A percentile compares a stretch with the other conserved stretches of the same genome.
Evolutionary conservation across 441 rosid species (phyloP).

Genomic region (Syzygium malaccense): DNA sequence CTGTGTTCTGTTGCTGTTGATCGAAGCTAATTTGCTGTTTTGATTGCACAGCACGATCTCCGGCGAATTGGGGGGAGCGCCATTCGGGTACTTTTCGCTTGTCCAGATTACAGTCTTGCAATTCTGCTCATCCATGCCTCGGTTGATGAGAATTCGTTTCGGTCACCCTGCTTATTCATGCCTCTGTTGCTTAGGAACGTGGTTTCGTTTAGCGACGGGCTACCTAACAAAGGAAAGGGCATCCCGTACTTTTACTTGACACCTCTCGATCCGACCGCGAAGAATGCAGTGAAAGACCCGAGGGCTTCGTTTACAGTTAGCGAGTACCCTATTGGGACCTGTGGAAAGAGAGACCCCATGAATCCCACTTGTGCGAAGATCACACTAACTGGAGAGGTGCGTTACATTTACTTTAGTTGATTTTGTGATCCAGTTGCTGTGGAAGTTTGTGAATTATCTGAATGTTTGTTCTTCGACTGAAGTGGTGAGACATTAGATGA

Average conservation of each 20-base stretch:
- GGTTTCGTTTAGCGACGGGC: constrained; percentile 86
- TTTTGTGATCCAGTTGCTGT: background rate
- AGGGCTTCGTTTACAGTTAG: constrained; percentile 74
- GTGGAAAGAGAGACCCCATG: constrained; percentile 80
- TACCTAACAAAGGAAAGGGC: constrained; percentile 53
- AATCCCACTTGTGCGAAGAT: constrained; percentile 83
- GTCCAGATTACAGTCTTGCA: background rate
- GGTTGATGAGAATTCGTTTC: background rate
- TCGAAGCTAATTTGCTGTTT: background rate
- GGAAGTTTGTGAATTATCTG: background rate
- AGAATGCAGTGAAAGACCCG: constrained; percentile 59
- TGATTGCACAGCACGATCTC: constrained; percentile 68
- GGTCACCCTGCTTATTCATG: background rate
- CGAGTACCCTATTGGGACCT: constrained; percentile 87
- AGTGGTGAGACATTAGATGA: background rate
- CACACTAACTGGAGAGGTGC: constrained; percentile 83
- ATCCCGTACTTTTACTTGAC: constrained; percentile 90
- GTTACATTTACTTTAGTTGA: background rate
- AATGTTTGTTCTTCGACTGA: background rate
- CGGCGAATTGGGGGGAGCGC: constrained; percentile 70
- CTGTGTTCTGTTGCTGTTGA: background rate
- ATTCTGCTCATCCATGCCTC: background rate
- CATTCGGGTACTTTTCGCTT: constrained; percentile 54
- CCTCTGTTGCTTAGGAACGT: constrained; percentile 48
- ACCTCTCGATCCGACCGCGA: constrained; percentile 85